Evolutionary conservation across 164 flowering plant genomes (phyloP), one percentile per base, ranked within the genome.

Genomic region (Magnolia officinalis): DNA sequence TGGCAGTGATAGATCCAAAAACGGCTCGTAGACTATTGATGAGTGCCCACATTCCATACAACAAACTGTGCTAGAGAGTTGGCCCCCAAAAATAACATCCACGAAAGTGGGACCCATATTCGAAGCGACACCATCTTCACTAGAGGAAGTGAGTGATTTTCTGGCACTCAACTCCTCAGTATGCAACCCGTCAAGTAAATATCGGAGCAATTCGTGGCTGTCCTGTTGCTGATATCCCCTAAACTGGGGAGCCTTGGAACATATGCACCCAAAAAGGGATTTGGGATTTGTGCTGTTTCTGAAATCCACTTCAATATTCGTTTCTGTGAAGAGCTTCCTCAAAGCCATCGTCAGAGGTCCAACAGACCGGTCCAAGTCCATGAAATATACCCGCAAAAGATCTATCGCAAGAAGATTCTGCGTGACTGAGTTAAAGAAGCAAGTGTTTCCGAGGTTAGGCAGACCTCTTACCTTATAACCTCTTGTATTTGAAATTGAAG

Each of bases 211-310:
- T 69, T 96, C 99, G 80, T 96, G 99, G 83, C 99, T 93, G 78
- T 96, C 99, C 59, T 96, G 98, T 72, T 96, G 98, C 75, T 92
- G 95, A 80, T 82, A 89, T 81, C 98, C 99, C 84, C 85, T 85
- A 81, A 94, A 96, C 52, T 92, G 98, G n/a, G 96, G 97, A 77
- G 94, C 91, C 80, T 90, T 96, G 31, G 92, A 82, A 81, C 92
- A 88, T 67, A 96, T 70, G 81, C 84, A 83, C 63, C 94, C 96
- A 74, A 96, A 92, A 75, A 96, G 75, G 23, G 89, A 75, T 81
- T 78, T 91, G 4, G 98, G 98, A 78, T 84, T 96, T 58, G 89
- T 82, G 20, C 80, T 89, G 83, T 81, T 84, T 81, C 83, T 87
- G 64, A 77, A 75, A 20, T 89, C 89, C 50, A 76, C 37, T 52